Evolutionary conservation across 306 rosid species (phyloP).

Genomic region (Dryas octopetala): DNA sequence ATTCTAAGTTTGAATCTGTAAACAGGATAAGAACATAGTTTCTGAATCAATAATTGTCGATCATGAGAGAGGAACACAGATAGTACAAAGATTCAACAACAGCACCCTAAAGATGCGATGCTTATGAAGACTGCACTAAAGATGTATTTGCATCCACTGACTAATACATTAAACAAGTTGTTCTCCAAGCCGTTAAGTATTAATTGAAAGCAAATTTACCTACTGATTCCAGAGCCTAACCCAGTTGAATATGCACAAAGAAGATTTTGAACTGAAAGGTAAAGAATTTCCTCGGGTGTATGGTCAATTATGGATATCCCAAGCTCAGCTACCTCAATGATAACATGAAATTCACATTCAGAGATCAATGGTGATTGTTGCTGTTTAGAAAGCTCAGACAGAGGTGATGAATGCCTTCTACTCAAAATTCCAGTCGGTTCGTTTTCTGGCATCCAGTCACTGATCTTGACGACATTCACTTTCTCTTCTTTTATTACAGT

Average conservation of each 20-base stretch:
- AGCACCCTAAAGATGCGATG: neutral
- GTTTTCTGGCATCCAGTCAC: conserved; percentile 92
- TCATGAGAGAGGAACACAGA: conserved; percentile 7
- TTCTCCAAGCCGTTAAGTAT: neutral
- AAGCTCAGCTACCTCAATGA: conserved; percentile 81
- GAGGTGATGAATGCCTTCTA: conserved; percentile 42
- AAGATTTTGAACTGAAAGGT: conserved; percentile 82
- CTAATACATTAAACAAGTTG: neutral
- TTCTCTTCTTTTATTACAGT: conserved; percentile 80
- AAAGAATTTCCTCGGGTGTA: conserved; percentile 90
- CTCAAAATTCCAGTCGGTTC: conserved; percentile 50
- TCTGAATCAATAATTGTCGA: conserved; percentile 24
- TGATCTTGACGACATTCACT: conserved; percentile 69
- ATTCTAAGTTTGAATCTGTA: conserved; percentile 86
- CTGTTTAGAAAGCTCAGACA: conserved; percentile 42
- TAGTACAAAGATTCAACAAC: neutral
- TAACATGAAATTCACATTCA: conserved; percentile 76
- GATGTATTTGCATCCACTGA: neutral
- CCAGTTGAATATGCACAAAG: conserved; percentile 83
- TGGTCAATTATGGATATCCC: conserved; percentile 87
- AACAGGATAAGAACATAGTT: conserved; percentile 23
- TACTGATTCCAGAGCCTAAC: conserved; percentile 84
- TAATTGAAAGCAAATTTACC: conserved; percentile 48
- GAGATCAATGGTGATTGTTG: conserved; percentile 49
- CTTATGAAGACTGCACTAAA: neutral